Percentiles rank a stretch among this genome's conserved stretches.
phyloP scores from a whole-genome alignment of 768 basidiomycete genomes.

The Coprinellus micaceus region DNA sequence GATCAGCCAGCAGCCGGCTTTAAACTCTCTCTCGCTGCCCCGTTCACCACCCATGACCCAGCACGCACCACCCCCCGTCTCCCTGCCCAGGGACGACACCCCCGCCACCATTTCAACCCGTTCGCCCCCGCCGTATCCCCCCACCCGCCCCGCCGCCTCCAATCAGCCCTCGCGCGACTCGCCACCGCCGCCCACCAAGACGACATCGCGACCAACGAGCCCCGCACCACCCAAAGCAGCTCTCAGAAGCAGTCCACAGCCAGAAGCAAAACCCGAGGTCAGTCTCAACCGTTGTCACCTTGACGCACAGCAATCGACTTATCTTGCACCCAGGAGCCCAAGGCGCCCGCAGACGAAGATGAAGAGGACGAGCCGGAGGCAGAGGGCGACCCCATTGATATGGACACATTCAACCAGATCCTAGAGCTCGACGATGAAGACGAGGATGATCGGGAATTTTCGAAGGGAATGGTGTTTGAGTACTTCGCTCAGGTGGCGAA shows the following conservation, averaged over 20 bases:
- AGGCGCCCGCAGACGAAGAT: neutral
- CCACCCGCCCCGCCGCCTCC: neutral
- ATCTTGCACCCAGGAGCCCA: neutral
- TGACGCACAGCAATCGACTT: too few species aligned
- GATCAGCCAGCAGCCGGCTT: slow-evolving; percentile 7
- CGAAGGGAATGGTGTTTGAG: slow-evolving; percentile 68
- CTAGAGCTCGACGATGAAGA: slow-evolving; percentile 88
- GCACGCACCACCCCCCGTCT: slow-evolving; percentile 4
- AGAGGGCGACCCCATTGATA: slow-evolving; percentile 52
- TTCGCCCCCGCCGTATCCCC: neutral
- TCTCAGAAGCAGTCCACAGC: neutral
- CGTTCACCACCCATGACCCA: neutral
- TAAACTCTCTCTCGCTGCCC: neutral
- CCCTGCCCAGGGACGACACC: slow-evolving; percentile 2
- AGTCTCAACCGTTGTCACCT: neutral
- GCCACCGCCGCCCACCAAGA: neutral
- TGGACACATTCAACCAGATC: slow-evolving; percentile 80
- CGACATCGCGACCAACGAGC: neutral
- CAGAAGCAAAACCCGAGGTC: neutral
- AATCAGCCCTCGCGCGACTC: neutral
- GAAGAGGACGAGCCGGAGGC: slow-evolving; percentile 6
- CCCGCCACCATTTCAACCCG: neutral
- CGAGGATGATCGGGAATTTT: slow-evolving; percentile 68
- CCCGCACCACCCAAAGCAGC: neutral
- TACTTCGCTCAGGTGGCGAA: slow-evolving; percentile 77